Base-by-base conservation (phyloP, 352 stramenopile species). In the Phytopythium chamaehyphon region DNA sequence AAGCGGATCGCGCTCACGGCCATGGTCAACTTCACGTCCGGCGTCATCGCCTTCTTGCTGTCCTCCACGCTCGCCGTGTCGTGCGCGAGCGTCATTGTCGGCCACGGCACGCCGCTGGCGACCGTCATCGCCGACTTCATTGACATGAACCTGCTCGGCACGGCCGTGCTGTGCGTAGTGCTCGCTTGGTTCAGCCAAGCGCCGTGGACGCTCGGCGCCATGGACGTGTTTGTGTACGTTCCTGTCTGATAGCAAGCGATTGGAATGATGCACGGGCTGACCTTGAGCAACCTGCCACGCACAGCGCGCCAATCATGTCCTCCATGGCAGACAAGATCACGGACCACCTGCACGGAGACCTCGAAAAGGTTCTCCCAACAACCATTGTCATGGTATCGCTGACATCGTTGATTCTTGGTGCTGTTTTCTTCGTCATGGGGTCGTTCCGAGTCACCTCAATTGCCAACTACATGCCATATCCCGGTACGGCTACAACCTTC, bases 391-490 rank as follows among this genome's bases (percentile, higher is more conserved):
- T 88, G 71, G 73, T 89, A 21, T 74, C 79, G 1, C 47, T 88
- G 2, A 84, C 83, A 15, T 93, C 83, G 16, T 62, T 74, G 15
- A 51, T 88, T 9, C 59, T 93, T 26, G 83, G 83, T 0, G 26
- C 73, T 3, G 69, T 88, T 1, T 86, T 93, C 49, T 75, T 84
- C 39, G 36, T 76, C 28, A 88, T 93, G 73, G 83, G 83, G 11
- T 44, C 77, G 15, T 80, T 85, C 40, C 69, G 77, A 24, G 67
- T 90, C 39, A 90, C 83, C 22, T 87, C 79, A 0, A 86, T 90
- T 54, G 77, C 81, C 9, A 90, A 93, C 50, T 93, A 93, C 60
- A 88, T 90, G 66, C 83, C 83, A 37, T 93, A 88, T 40, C 83
- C 83, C 59, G 67, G 67, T 76, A 19, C 21, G n/a, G n/a, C n/a